Percentiles rank a stretch among this genome's conserved stretches.
phyloP scores from a whole-genome alignment of 192 early-diverging fungal genomes.

The Linnemannia exigua region DNA sequence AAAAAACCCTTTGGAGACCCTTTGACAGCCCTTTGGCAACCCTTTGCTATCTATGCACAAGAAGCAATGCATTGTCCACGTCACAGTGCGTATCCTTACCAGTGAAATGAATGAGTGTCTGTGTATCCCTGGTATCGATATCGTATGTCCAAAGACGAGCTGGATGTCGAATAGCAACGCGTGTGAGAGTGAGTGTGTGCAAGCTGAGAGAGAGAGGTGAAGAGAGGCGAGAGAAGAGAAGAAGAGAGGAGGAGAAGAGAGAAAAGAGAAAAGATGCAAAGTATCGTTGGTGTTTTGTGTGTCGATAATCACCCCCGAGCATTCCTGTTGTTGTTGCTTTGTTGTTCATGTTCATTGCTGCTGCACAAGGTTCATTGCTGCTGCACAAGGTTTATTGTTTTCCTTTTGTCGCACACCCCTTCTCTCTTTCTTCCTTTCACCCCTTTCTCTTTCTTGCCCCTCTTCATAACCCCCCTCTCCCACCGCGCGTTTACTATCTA shows the following conservation, averaged over 20 bases:
- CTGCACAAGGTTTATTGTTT: background rate
- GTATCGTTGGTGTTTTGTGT: background rate
- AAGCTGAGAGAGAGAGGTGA: too few relatives aligned
- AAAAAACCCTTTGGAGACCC: background rate
- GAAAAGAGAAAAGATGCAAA: background rate
- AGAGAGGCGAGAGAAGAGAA: background rate
- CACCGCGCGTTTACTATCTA: background rate
- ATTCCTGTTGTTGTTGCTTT: too few relatives aligned
- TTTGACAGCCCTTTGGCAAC: background rate
- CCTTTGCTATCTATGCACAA: background rate
- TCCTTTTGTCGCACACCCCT: conserved; percentile 10
- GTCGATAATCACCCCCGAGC: background rate
- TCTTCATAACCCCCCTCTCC: background rate
- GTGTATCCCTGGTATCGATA: too few relatives aligned
- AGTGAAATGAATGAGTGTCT: too few relatives aligned
- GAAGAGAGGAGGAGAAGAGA: background rate
- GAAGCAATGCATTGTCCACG: too few relatives aligned
- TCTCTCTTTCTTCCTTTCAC: background rate
- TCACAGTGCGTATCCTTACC: too few relatives aligned
- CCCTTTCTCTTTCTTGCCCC: background rate
- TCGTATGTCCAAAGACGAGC: too few relatives aligned
- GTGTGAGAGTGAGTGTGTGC: background rate
- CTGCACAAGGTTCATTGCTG: background rate
- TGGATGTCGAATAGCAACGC: too few relatives aligned
- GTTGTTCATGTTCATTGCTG: too few relatives aligned